Evolutionary conservation across 495 filamentous ascomycete species (phyloP).

Genomic region (Jackrogersella minutella): DNA sequence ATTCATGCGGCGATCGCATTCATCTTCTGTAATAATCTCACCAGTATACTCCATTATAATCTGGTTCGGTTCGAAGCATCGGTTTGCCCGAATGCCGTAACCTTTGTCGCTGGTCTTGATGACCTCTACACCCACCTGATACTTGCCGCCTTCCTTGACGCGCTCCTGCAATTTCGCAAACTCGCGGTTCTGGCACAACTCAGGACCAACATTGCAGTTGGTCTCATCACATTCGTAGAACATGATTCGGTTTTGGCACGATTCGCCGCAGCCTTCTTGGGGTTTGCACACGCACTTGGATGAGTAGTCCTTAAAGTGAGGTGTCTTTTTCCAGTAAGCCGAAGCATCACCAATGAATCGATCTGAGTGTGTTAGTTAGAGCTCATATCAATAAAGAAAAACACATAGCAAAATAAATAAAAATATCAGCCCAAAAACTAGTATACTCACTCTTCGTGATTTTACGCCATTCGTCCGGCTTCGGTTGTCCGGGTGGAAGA

Average conservation of each 20-base stretch:
- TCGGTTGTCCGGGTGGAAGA: slow-evolving; percentile 82
- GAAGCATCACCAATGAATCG: slow-evolving; percentile 90
- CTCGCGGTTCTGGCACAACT: slow-evolving; percentile 81
- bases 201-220: slow-evolving; percentile 79
- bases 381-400: background rate
- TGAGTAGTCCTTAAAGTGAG: slow-evolving; percentile 73
- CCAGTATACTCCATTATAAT: slow-evolving; percentile 98
- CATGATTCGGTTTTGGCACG: slow-evolving; percentile 95
- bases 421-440: slow-evolving; percentile 51
- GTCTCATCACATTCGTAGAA: slow-evolving; percentile 93
- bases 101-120: slow-evolving; percentile 88
- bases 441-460: slow-evolving; percentile 77
- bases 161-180: slow-evolving; percentile 83
- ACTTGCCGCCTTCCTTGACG: slow-evolving; percentile 79
- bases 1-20: slow-evolving; percentile 92
- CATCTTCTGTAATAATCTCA: slow-evolving; percentile 93
- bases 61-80: slow-evolving; percentile 85
- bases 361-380: slow-evolving; percentile 60
- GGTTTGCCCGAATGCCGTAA: slow-evolving; percentile 89
- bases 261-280: slow-evolving; percentile 83
- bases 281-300: slow-evolving; percentile 79
- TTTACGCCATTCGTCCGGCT: slow-evolving; percentile 88
- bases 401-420: background rate
- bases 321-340: slow-evolving; percentile 83
- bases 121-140: slow-evolving; percentile 91